A percentile compares a stretch with the other conserved stretches of the same genome.
Conservation (phyloP, 2,329 filamentous ascomycete species). For the Paracoccidioides lutzii region DNA sequence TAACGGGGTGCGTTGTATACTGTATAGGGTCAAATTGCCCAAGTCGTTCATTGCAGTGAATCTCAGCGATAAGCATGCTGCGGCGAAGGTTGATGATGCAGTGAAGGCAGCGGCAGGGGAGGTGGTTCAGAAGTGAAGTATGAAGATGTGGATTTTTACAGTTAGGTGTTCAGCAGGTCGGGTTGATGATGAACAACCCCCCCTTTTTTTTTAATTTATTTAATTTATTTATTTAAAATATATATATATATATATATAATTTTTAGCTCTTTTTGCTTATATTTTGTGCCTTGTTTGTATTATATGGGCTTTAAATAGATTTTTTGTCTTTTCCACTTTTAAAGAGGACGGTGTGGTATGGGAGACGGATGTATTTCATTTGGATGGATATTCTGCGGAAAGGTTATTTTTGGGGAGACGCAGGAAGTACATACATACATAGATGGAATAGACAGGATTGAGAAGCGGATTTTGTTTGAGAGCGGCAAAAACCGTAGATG, state of each 20-base stretch:
- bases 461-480: not conserved
- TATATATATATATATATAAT: too few species aligned
- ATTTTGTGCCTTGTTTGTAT: not conserved
- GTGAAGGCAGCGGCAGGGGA: not conserved
- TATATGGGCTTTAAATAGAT: not conserved
- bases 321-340: too few species aligned
- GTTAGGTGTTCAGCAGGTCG: not conserved
- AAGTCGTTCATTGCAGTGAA: constrained; percentile 41
- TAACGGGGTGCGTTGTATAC: constrained; percentile 5
- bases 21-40: constrained; percentile 36
- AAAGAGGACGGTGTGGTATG: not conserved
- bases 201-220: too few species aligned
- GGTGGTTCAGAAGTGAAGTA: not conserved
- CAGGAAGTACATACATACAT: not conserved
- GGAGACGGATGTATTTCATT: not conserved
- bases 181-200: not conserved
- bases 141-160: not conserved
- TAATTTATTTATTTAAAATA: too few species aligned
- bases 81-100: constrained; percentile 9
- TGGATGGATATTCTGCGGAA: not conserved
- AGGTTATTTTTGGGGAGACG: not conserved
- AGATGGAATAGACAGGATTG: not conserved
- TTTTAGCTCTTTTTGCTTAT: not conserved
- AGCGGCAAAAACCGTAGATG: too few species aligned
- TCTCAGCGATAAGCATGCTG: constrained; percentile 36